These are phyloP conservation scores for Cercospora canescens DNA, from an alignment of 2,329 filamentous ascomycete species.

Conservation along the genomic window DNA sequence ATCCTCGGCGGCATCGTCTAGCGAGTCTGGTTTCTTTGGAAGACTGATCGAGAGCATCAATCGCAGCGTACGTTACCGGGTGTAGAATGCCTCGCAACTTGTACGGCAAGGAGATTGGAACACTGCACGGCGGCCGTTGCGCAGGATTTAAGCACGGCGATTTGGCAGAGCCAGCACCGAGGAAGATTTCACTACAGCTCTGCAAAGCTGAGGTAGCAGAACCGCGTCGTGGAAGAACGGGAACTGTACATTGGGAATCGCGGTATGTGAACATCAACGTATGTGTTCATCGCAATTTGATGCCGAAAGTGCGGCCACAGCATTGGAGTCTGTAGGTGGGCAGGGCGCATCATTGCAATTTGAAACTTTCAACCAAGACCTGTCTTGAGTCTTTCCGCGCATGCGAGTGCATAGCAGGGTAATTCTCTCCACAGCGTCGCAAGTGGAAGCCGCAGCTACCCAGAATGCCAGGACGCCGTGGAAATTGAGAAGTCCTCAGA, in stretches of 20 bases:
- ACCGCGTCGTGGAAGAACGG: background rate
- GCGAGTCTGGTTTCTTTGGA: slow-evolving; percentile 18
- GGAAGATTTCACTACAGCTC: background rate
- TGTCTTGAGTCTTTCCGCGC: background rate
- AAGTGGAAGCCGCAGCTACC: too few relatives aligned
- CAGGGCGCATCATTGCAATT: background rate
- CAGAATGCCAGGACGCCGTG: too few relatives aligned
- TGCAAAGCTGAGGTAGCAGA: background rate
- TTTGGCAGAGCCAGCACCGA: background rate
- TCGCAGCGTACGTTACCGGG: slow-evolving; percentile 23
- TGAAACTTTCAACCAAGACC: background rate
- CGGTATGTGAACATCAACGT: background rate
- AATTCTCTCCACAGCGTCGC: background rate
- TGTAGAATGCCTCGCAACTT: slow-evolving; percentile 12
- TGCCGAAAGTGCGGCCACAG: background rate
- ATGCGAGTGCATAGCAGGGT: background rate
- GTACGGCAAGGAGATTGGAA: background rate
- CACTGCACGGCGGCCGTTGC: background rate
- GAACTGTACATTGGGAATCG: background rate
- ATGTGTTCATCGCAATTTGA: background rate
- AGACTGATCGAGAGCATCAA: slow-evolving; percentile 24
- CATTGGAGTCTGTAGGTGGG: background rate
- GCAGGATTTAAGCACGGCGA: background rate
- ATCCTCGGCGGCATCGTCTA: slow-evolving; percentile 4
- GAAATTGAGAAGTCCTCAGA: too few relatives aligned